These are phyloP conservation scores for Dictyostelium gargantuum DNA, from an alignment of 208 protist species.

Conservation along the genomic window DNA sequence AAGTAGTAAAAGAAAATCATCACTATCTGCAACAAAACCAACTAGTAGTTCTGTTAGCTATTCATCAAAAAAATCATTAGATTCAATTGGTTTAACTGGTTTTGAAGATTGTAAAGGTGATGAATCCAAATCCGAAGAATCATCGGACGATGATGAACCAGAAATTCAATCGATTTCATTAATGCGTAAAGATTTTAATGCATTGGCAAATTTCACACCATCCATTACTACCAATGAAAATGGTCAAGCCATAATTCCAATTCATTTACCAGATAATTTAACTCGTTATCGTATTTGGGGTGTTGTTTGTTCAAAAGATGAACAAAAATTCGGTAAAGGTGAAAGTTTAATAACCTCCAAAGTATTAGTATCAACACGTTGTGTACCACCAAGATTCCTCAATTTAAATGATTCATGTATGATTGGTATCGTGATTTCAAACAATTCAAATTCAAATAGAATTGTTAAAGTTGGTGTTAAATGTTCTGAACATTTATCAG, in stretches of 20 bases:
- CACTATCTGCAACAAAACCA: not conserved
- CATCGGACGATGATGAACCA: not conserved
- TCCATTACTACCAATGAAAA: not conserved
- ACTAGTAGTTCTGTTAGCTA: too few relatives aligned
- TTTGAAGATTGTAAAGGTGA: not conserved
- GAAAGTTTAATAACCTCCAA: conserved; percentile 31
- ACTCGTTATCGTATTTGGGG: conserved; percentile 59
- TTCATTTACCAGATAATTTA: conserved; percentile 49
- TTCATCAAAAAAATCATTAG: too few relatives aligned
- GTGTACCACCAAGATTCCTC: conserved; percentile 48
- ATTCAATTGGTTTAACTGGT: not conserved
- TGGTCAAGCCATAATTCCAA: not conserved
- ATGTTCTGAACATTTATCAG: conserved; percentile 10
- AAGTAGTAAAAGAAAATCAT: too few relatives aligned
- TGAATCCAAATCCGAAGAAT: not conserved
- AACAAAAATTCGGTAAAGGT: conserved; percentile 41
- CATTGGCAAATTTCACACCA: conserved; percentile 51
- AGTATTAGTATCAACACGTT: conserved; percentile 33
- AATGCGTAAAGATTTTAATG: conserved; percentile 34
- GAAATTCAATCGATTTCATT: not conserved
- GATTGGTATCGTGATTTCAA: conserved; percentile 9
- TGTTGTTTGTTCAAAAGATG: not conserved
- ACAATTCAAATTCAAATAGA: not conserved
- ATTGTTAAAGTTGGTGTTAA: conserved; percentile 34
- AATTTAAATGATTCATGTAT: conserved; percentile 4